These are phyloP conservation scores for Metschnikowia kofuensis DNA, from an alignment of 805 yeast species.

Conservation along the genomic window DNA sequence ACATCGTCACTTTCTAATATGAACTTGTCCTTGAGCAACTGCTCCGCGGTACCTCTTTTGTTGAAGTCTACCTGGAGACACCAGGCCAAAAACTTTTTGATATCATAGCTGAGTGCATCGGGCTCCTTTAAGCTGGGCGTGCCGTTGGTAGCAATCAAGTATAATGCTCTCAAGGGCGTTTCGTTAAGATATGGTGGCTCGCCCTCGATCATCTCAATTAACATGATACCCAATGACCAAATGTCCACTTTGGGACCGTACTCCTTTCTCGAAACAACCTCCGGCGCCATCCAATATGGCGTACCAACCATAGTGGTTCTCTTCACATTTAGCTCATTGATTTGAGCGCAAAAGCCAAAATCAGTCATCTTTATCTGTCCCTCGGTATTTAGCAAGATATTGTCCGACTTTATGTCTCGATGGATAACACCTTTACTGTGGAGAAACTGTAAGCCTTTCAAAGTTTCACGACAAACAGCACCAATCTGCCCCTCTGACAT, in stretches of 20 bases:
- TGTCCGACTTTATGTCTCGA: constrained; percentile 94
- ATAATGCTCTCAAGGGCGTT: constrained; percentile 89
- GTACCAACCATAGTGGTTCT: constrained; percentile 99
- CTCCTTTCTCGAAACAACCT: constrained; percentile 90
- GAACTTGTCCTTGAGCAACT: constrained; percentile 66
- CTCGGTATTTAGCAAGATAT: constrained; percentile 72
- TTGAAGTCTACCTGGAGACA: constrained; percentile 83
- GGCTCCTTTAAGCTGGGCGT: constrained; percentile 93
- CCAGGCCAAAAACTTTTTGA: constrained; percentile 69
- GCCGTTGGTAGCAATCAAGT: constrained; percentile 93
- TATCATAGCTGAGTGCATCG: constrained; percentile 62
- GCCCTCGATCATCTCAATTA: constrained; percentile 97
- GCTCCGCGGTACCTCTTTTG: constrained; percentile 72
- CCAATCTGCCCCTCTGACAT: constrained; percentile 95
- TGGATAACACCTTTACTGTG: constrained; percentile 93
- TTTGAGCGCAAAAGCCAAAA: constrained; percentile 94
- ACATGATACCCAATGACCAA: constrained; percentile 98
- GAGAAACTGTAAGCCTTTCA: constrained; percentile 79
- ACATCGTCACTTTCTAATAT: constrained; percentile 62
- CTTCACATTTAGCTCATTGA: constrained; percentile 72
- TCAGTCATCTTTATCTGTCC: constrained; percentile 95
- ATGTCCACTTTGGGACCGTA: constrained; percentile 96
- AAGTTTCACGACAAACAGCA: constrained; percentile 88
- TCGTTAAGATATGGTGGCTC: constrained; percentile 98
- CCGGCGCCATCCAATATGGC: constrained; percentile 99